These are phyloP conservation scores for Pseudogymnoascus sp. DNA, from an alignment of 2,329 filamentous ascomycete species.

Conservation along the genomic window DNA sequence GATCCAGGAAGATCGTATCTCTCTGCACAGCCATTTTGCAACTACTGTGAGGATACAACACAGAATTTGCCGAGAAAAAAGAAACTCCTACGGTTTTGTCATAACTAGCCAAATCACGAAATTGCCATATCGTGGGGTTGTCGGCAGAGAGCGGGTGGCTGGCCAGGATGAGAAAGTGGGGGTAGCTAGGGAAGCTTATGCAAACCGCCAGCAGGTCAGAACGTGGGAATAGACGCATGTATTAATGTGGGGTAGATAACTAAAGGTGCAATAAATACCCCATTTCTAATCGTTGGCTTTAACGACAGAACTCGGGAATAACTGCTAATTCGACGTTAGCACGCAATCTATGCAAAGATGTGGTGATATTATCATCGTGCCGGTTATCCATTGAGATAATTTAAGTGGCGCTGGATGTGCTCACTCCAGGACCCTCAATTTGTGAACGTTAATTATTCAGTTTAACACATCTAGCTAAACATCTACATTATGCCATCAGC, in stretches of 20 bases:
- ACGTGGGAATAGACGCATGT: not conserved
- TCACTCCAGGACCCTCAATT: constrained; percentile 2
- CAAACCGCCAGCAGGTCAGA: not conserved
- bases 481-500: constrained; percentile 22
- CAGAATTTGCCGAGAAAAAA: not conserved
- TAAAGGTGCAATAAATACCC: not conserved
- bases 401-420: not conserved
- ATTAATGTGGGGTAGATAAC: not conserved
- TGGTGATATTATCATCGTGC: not conserved
- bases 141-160: not conserved
- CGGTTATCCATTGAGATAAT: constrained; percentile 6
- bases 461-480: not conserved
- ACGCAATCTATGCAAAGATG: constrained; percentile 11
- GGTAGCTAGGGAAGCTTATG: not conserved
- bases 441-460: not conserved
- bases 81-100: not conserved
- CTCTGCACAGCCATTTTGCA: not conserved
- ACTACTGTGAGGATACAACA: not conserved
- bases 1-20: not conserved
- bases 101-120: not conserved
- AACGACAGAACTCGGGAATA: not conserved
- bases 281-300: not conserved
- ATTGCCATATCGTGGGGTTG: not conserved
- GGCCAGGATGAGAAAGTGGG: not conserved
- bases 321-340: not conserved